Evolutionary conservation across 768 basidiomycete species (phyloP).

Genomic region (Boletus sp.): DNA sequence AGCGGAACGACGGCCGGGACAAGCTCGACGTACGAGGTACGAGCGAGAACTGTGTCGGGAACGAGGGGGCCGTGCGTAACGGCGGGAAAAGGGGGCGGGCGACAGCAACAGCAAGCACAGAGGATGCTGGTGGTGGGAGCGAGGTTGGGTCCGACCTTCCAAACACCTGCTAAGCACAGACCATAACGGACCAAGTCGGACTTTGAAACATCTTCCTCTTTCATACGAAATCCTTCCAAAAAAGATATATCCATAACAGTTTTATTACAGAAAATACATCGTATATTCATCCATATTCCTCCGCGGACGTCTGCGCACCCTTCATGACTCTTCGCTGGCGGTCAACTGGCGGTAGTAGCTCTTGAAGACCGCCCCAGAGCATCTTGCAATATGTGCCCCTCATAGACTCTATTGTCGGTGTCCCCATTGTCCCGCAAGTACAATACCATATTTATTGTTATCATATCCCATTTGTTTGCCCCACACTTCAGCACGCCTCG

Average conservation of each 20-base stretch:
- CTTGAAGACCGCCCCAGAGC: not conserved
- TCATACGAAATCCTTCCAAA: constrained; percentile 13
- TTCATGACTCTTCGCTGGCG: not conserved
- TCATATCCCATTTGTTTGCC: not conserved
- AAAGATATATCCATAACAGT: constrained; percentile 6
- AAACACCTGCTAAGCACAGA: constrained; percentile 39
- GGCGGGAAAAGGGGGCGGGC: constrained; percentile 44
- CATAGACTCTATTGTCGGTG: not conserved
- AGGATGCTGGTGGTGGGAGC: constrained; percentile 57
- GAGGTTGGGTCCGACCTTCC: constrained; percentile 49
- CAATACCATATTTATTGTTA: not conserved
- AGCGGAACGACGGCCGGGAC: constrained; percentile 26
- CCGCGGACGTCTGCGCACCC: constrained; percentile 4
- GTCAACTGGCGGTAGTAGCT: not conserved
- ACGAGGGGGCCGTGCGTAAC: constrained; percentile 42
- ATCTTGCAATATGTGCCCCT: too few relatives aligned
- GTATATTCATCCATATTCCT: not conserved
- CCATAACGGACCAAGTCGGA: constrained; percentile 36
- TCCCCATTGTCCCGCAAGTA: not conserved
- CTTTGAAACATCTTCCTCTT: constrained; percentile 29
- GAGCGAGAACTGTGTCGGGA: constrained; percentile 26
- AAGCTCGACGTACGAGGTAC: constrained; percentile 18
- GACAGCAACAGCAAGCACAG: constrained; percentile 28
- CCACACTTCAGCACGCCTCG: constrained; percentile 12
- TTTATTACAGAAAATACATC: constrained; percentile 22